Evolutionary conservation across 2,329 filamentous ascomycete species (phyloP).

Genomic region (Periconia sp.): DNA sequence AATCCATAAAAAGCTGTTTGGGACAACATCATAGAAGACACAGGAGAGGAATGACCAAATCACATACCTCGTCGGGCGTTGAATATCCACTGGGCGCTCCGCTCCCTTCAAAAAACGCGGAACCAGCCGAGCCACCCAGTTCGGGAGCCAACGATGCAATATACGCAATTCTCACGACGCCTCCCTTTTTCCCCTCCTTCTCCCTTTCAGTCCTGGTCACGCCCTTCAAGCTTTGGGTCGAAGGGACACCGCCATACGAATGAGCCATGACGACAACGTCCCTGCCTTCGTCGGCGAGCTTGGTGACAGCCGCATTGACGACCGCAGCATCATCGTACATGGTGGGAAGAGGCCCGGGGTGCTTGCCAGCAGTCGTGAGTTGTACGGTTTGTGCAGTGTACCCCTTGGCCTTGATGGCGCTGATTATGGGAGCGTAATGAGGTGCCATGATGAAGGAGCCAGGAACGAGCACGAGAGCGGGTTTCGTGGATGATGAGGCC

Average conservation of each 20-base stretch:
- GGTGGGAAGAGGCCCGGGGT: slow-evolving; percentile 10
- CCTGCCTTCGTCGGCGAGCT: slow-evolving; percentile 33
- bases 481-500: slow-evolving; percentile 9
- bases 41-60: background rate
- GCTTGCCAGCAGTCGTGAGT: slow-evolving; percentile 13
- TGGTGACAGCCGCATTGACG: slow-evolving; percentile 22
- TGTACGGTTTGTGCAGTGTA: slow-evolving; percentile 15
- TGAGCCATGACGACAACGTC: slow-evolving; percentile 42
- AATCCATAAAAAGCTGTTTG: background rate
- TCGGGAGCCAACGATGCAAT: slow-evolving; percentile 18
- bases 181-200: slow-evolving; percentile 32
- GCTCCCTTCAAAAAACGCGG: background rate
- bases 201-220: slow-evolving; percentile 27
- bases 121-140: slow-evolving; percentile 8
- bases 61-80: slow-evolving; percentile 12
- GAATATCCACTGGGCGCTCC: background rate
- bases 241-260: slow-evolving; percentile 41
- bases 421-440: slow-evolving; percentile 18
- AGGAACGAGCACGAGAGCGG: slow-evolving; percentile 25
- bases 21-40: background rate
- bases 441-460: slow-evolving; percentile 23
- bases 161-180: slow-evolving; percentile 27
- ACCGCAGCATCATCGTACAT: slow-evolving; percentile 35
- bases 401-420: slow-evolving; percentile 10
- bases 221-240: slow-evolving; percentile 30